Percentiles rank a stretch among this genome's conserved stretches.
These are phyloP conservation scores for Septoria linicola DNA, from an alignment of 2,329 filamentous ascomycete genomes.

Conservation along the genomic window DNA sequence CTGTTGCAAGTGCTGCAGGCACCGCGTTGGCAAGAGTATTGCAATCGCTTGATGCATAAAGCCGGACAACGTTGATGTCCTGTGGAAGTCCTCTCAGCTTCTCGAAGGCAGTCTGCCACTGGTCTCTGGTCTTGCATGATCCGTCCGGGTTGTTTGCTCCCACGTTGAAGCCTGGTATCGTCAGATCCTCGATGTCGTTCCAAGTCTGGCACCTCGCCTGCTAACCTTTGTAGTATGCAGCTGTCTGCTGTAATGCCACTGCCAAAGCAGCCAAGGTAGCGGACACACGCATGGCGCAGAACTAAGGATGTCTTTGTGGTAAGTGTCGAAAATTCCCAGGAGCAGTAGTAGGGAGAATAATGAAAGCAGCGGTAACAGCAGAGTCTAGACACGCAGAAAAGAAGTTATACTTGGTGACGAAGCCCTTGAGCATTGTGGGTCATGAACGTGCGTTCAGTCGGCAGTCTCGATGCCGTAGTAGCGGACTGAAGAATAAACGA, in stretches of 20 bases:
- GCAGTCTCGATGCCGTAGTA: conserved; percentile 15
- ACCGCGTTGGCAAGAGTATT: conserved; percentile 51
- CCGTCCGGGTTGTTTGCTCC: conserved; percentile 43
- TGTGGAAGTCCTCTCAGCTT: conserved; percentile 48
- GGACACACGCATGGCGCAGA: conserved; percentile 31
- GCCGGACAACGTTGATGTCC: conserved; percentile 58
- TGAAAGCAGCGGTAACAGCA: background rate
- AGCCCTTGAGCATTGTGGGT: conserved; percentile 13
- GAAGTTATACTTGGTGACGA: conserved; percentile 6
- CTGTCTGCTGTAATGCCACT: conserved; percentile 34
- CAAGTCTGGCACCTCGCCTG: background rate
- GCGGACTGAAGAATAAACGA: background rate
- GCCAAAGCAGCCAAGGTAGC: conserved; percentile 36
- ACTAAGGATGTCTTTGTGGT: background rate
- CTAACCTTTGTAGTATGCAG: conserved; percentile 40
- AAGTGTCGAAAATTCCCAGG: background rate
- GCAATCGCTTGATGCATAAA: conserved; percentile 64
- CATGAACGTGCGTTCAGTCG: conserved; percentile 12
- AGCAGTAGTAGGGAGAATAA: background rate
- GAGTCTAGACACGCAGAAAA: background rate
- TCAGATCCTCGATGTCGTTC: background rate
- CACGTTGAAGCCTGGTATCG: conserved; percentile 43
- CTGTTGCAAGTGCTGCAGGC: conserved; percentile 60
- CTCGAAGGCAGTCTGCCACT: conserved; percentile 41
- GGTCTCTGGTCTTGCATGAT: conserved; percentile 41